These are phyloP conservation scores for Saccharomyces mikatae DNA, from an alignment of 805 yeast species.

Conservation along the genomic window DNA sequence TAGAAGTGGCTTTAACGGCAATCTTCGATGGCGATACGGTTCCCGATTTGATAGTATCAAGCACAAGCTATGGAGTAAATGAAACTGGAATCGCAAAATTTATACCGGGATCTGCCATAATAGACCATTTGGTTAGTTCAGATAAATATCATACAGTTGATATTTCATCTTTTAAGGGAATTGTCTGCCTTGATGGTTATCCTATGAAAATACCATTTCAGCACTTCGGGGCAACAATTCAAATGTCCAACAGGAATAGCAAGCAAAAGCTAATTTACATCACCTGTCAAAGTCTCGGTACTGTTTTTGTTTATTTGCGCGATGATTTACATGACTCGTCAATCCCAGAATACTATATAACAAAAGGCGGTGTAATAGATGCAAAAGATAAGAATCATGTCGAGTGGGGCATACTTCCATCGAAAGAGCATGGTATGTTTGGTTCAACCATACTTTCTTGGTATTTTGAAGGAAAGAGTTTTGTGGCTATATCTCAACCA, in stretches of 20 bases:
- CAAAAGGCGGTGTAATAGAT: conserved; percentile 4
- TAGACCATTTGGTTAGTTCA: conserved; percentile 11
- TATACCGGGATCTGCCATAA: conserved; percentile 11
- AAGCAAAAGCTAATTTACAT: conserved; percentile 11
- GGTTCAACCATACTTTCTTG: conserved; percentile 12
- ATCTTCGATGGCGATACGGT: conserved; percentile 34
- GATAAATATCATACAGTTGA: neutral
- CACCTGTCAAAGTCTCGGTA: conserved; percentile 17
- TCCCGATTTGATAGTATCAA: conserved; percentile 38
- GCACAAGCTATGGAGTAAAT: conserved; percentile 35
- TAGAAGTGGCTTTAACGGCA: conserved; percentile 31
- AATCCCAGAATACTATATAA: conserved; percentile 11
- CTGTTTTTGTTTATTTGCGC: conserved; percentile 11
- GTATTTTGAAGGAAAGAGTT: conserved; percentile 7
- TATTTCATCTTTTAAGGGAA: neutral
- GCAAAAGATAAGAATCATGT: conserved; percentile 7
- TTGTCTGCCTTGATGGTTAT: neutral
- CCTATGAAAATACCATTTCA: conserved; percentile 11
- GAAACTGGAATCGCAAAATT: conserved; percentile 16
- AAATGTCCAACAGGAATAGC: conserved; percentile 4
- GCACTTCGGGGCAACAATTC: conserved; percentile 17
- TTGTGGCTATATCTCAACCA: conserved; percentile 19
- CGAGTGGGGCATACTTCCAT: conserved; percentile 6
- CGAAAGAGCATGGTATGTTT: conserved; percentile 20
- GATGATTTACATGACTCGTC: conserved; percentile 6